Conservation (phyloP, 139 green algal genomes). For the Chlamydomonas incerta region DNA sequence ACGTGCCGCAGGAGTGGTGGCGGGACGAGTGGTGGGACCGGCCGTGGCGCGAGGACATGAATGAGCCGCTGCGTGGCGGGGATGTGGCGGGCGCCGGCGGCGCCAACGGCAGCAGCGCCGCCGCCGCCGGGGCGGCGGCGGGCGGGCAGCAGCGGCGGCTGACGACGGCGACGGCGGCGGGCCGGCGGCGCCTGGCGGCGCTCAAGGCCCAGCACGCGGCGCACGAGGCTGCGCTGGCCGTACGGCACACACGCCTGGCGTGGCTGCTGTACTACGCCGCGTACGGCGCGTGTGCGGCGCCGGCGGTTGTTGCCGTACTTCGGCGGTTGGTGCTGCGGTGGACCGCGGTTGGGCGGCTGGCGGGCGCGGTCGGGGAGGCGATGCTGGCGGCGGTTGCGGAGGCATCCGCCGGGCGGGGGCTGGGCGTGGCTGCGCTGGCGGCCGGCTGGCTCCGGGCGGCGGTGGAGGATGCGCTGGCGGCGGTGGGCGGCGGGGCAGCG, state of each 20-base stretch:
- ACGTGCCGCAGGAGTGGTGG: no score
- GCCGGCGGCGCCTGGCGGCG: no score
- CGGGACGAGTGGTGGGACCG: no score
- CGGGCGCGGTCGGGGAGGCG: neutral
- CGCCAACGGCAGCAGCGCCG: no score
- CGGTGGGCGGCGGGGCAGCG: neutral
- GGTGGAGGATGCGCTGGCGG: neutral
- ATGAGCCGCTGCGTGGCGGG: no score
- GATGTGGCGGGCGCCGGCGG: no score
- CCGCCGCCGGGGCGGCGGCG: no score
- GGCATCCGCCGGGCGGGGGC: neutral
- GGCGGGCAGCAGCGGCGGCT: no score
- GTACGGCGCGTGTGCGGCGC: conserved; percentile 1
- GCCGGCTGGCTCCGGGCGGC: neutral
- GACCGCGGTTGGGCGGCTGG: neutral
- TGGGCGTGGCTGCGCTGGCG: neutral
- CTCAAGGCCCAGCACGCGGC: neutral
- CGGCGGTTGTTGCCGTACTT: neutral
- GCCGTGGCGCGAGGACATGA: no score
- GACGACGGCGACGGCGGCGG: no score
- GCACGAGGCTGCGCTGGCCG: neutral
- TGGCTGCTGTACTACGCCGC: conserved; percentile 26
- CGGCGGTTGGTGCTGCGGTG: conserved; percentile 3
- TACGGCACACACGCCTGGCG: neutral
- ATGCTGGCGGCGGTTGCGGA: neutral